phyloP scores from a whole-genome alignment of 345 rosid species.

The Bruguiera parviflora region DNA sequence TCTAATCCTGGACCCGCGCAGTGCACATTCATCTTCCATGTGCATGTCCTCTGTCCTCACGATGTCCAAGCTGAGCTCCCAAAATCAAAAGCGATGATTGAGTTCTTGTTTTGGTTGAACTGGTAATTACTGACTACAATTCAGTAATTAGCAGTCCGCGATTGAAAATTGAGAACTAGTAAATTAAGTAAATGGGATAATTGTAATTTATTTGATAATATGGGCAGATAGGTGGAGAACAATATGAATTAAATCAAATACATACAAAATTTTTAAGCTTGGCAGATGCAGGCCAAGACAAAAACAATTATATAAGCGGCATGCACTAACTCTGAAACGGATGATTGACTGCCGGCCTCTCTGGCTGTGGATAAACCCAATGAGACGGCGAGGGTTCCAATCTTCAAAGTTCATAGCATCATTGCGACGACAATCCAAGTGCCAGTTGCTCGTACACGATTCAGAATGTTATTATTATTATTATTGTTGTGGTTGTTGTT shows the following conservation, averaged over 20 bases:
- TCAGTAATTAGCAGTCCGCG: too few species aligned
- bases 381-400: background rate
- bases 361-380: background rate
- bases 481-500: too few species aligned
- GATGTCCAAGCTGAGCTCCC: background rate
- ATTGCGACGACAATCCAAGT: background rate
- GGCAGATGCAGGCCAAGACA: background rate
- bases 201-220: too few species aligned
- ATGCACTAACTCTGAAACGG: background rate
- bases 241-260: background rate
- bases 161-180: too few species aligned
- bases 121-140: too few species aligned
- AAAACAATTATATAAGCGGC: background rate
- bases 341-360: background rate
- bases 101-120: too few species aligned
- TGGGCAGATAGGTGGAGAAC: too few species aligned
- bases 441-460: background rate
- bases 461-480: too few species aligned
- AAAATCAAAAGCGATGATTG: too few species aligned
- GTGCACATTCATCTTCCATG: conserved; percentile 14
- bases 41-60: conserved; percentile 10
- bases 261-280: background rate
- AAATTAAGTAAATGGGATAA: too few species aligned
- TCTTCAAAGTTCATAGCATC: background rate
- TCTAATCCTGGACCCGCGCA: background rate